Conservation (phyloP, 306 rosid species). For the Prinsepia uniflora region DNA sequence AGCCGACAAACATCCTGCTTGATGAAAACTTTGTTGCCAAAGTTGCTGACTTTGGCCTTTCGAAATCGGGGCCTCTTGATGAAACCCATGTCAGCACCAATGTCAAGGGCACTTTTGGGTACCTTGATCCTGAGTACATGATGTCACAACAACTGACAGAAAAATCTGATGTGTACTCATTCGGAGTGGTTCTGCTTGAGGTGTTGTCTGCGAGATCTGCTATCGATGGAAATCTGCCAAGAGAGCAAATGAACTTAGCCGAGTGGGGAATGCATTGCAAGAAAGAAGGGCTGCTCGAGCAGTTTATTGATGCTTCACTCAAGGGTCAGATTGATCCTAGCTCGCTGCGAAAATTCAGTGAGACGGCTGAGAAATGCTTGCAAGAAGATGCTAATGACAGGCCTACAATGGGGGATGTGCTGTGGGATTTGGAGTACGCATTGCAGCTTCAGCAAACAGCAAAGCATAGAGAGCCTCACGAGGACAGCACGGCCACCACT, state of each 20-base stretch:
- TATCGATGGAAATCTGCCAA: conserved; percentile 34
- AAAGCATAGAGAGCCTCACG: conserved; percentile 32
- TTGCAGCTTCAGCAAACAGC: conserved; percentile 49
- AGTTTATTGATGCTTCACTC: conserved; percentile 40
- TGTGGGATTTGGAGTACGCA: conserved; percentile 58
- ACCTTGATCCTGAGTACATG: conserved; percentile 54
- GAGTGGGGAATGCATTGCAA: conserved; percentile 52
- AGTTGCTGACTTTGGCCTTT: conserved; percentile 58
- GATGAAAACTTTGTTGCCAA: conserved; percentile 42
- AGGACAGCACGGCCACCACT: conserved; percentile 36
- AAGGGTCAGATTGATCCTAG: conserved; percentile 35
- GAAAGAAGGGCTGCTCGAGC: conserved; percentile 41
- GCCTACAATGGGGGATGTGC: conserved; percentile 51
- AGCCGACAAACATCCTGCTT: conserved; percentile 50
- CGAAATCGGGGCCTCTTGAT: conserved; percentile 35
- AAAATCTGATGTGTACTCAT: conserved; percentile 55
- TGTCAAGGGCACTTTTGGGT: conserved; percentile 56
- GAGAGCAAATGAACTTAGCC: conserved; percentile 46
- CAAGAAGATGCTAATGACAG: conserved; percentile 35
- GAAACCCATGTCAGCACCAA: conserved; percentile 49
- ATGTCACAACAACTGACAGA: conserved; percentile 42
- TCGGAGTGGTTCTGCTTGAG: conserved; percentile 50
- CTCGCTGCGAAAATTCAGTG: conserved; percentile 50
- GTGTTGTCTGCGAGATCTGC: conserved; percentile 50
- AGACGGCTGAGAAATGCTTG: conserved; percentile 41